These are phyloP conservation scores for Leccinum disarticulatum DNA, from an alignment of 768 basidiomycete species.

Conservation along the genomic window DNA sequence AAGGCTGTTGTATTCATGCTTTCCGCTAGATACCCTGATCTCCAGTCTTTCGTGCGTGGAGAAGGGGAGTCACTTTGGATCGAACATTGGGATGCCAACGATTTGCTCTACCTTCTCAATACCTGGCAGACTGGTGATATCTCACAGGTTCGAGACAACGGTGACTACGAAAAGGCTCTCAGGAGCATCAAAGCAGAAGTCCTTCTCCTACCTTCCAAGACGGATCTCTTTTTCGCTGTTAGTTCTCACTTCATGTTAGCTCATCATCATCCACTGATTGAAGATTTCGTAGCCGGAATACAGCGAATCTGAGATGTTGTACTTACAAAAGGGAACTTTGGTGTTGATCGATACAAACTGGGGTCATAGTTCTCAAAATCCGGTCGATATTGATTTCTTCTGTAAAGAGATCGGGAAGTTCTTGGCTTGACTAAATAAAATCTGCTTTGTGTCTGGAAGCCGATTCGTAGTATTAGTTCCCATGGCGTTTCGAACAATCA, in stretches of 20 bases:
- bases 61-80: slow-evolving; percentile 49
- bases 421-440: slow-evolving; percentile 6
- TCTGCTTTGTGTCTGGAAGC: neutral
- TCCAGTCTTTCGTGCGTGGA: slow-evolving; percentile 48
- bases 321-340: slow-evolving; percentile 42
- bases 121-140: slow-evolving; percentile 54
- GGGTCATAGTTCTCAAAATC: slow-evolving; percentile 17
- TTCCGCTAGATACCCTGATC: slow-evolving; percentile 41
- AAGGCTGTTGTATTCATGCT: slow-evolving; percentile 1
- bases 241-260: neutral
- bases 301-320: slow-evolving; percentile 44
- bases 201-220: slow-evolving; percentile 56
- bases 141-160: slow-evolving; percentile 43
- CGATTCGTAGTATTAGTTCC: neutral
- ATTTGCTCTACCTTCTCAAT: slow-evolving; percentile 47
- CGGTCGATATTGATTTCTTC: slow-evolving; percentile 11
- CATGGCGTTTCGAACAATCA: neutral
- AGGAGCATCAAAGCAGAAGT: slow-evolving; percentile 48
- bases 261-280: neutral
- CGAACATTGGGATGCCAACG: slow-evolving; percentile 52
- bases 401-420: slow-evolving; percentile 13
- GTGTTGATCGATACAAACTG: slow-evolving; percentile 40
- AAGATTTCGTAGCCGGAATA: slow-evolving; percentile 45
- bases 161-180: slow-evolving; percentile 42
- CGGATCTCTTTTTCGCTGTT: slow-evolving; percentile 58